A percentile compares a stretch with the other conserved stretches of the same genome.
Evolutionary conservation across 257 asterid genomes (phyloP).

Genomic region (Solanum etuberosum): DNA sequence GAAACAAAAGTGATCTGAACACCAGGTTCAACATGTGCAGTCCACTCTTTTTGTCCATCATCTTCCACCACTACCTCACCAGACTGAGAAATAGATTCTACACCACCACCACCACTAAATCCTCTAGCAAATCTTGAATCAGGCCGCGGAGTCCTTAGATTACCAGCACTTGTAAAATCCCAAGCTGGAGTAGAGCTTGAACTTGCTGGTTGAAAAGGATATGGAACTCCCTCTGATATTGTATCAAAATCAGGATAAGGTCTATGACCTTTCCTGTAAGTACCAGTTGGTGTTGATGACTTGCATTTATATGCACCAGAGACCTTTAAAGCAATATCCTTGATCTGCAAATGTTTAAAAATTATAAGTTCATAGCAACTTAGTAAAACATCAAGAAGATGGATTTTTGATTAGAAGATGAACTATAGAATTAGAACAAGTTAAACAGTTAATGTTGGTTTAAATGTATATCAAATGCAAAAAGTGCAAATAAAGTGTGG

Average conservation of each 20-base stretch:
- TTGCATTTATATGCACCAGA: constrained; percentile 66
- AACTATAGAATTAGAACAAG: not conserved
- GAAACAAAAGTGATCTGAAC: constrained; percentile 78
- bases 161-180: constrained; percentile 46
- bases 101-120: constrained; percentile 22
- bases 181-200: constrained; percentile 76
- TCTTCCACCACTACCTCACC: constrained; percentile 45
- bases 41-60: constrained; percentile 70
- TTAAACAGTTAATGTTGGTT: not conserved
- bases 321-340: constrained; percentile 87
- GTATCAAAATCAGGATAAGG: constrained; percentile 59
- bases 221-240: constrained; percentile 56
- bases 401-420: not conserved
- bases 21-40: constrained; percentile 91
- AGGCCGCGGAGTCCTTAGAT: constrained; percentile 15
- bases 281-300: constrained; percentile 32
- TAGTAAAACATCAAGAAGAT: not conserved
- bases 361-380: not conserved
- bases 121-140: constrained; percentile 32
- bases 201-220: constrained; percentile 56
- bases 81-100: constrained; percentile 30
- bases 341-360: constrained; percentile 37
- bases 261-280: constrained; percentile 43
- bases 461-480: not conserved
- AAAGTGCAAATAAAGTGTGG: not conserved